Base-by-base conservation (phyloP, 805 yeast genomes). In the Debaryomyces hansenii region DNA sequence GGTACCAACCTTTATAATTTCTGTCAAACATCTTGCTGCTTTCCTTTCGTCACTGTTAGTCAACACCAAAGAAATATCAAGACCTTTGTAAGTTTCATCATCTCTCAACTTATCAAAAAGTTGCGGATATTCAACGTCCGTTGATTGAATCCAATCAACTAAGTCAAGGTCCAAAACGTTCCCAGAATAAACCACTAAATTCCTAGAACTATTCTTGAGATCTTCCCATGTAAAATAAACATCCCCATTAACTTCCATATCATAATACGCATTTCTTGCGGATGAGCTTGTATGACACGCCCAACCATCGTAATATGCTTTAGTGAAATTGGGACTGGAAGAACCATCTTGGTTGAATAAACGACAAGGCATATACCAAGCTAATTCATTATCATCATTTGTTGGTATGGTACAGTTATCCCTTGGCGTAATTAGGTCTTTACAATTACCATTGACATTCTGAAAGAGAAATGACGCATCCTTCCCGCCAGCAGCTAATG, bases 291-390 rank as follows among this genome's bases (percentile, higher is more conserved):
- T 87, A 67, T 94, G 97, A 63, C 98, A 92, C 1, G 92, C 95
- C 81, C 88, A 90, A 7, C 97, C 97, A 40, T 75, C 68, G 63
- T 90, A 91, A 60, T 83, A 82, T 16, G 75, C 76, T 24, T 69
- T 64, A 1, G 90, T 79, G 51, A 77, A 77, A 62, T 87, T 87
- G 34, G 88, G 87, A 24, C 66, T 46, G 2, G 87, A 65, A 1
- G 94, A 76, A 4, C 96, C 96, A 62, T 89, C 88, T 55, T 81
- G 85, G 36, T 71, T 66, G 44, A 80, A 71, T 28, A 87, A 50
- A 55, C 84, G 83, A 72, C 99, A 94, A 3, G 99, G 98, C 85
- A 91, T 90, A 68, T 94, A 94, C 96, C 97, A 91, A 14, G 96
- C 97, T 55, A 92, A 64, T 20, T 79, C 83, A 28, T 79, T 78